A percentile compares a stretch with the other conserved stretches of the same genome.
phyloP scores from a whole-genome alignment of 2,329 filamentous ascomycete species.

The Neonectria sp. region DNA sequence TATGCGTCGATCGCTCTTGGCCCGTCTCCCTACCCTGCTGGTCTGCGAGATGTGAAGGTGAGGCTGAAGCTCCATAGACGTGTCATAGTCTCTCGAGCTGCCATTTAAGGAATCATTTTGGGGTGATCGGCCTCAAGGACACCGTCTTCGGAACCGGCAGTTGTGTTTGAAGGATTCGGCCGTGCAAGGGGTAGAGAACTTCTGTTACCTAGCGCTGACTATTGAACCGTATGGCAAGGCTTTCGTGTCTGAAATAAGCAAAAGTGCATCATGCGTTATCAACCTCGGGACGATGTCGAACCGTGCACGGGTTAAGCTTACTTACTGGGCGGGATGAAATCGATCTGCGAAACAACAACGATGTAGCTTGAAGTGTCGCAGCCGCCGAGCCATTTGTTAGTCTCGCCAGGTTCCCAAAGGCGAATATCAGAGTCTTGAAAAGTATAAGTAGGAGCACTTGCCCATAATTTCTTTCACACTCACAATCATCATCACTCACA shows the following conservation, averaged over 20 bases:
- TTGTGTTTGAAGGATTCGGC: background rate
- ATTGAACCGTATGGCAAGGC: background rate
- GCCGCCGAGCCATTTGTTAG: background rate
- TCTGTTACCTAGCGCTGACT: background rate
- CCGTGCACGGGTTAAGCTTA: background rate
- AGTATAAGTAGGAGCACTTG: constrained; percentile 12
- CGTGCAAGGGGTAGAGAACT: background rate
- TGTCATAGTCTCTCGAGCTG: constrained; percentile 19
- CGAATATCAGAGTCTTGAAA: background rate
- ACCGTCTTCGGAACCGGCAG: background rate
- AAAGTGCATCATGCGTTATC: background rate
- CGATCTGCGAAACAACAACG: constrained; percentile 7
- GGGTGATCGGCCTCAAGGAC: background rate
- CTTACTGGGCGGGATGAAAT: constrained; percentile 2
- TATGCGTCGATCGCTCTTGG: constrained; percentile 29
- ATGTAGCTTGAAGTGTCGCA: background rate
- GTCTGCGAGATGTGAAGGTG: background rate
- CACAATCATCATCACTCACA: no score
- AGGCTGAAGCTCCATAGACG: constrained; percentile 4
- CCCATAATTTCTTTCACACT: background rate
- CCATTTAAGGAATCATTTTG: constrained; percentile 2
- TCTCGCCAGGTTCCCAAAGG: background rate
- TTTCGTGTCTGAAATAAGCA: background rate
- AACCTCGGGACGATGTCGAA: background rate
- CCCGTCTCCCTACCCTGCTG: background rate